These are phyloP conservation scores for Fraxinus platypoda DNA, from an alignment of 305 asterid species.

Conservation along the genomic window DNA sequence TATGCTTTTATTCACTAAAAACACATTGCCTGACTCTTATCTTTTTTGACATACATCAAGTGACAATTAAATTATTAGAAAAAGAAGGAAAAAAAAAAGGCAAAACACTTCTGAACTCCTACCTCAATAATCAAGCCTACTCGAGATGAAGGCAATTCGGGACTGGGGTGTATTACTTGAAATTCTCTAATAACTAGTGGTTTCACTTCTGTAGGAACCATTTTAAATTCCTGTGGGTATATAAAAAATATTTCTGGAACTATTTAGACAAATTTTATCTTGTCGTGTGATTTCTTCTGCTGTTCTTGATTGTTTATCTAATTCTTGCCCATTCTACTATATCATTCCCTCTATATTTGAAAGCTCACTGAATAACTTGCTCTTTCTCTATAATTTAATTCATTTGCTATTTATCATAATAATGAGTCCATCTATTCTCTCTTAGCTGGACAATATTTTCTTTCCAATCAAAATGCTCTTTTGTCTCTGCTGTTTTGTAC, in stretches of 20 bases:
- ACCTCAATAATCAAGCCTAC: not conserved
- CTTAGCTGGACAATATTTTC: not conserved
- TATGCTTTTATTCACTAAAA: not conserved
- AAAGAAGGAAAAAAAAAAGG: slow-evolving; percentile 12
- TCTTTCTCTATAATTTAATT: not conserved
- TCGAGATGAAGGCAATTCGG: not conserved
- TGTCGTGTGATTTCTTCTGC: not conserved
- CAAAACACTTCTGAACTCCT: slow-evolving; percentile 23
- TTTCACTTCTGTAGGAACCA: not conserved
- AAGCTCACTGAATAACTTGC: not conserved
- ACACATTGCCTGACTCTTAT: not conserved
- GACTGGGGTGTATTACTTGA: not conserved
- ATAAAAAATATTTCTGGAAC: not conserved
- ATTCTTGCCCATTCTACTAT: slow-evolving; percentile 10
- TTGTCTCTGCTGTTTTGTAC: not conserved
- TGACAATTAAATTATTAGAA: not conserved
- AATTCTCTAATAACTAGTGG: not conserved
- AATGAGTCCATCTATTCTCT: not conserved
- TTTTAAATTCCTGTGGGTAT: not conserved
- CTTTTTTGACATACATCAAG: not conserved
- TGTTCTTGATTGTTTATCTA: not conserved
- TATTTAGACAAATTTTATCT: not conserved
- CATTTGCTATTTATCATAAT: not conserved
- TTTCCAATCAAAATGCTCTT: not conserved
- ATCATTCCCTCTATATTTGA: not conserved